These are phyloP conservation scores for Lantana camara DNA, from an alignment of 257 asterid genomes.

Conservation along the genomic window DNA sequence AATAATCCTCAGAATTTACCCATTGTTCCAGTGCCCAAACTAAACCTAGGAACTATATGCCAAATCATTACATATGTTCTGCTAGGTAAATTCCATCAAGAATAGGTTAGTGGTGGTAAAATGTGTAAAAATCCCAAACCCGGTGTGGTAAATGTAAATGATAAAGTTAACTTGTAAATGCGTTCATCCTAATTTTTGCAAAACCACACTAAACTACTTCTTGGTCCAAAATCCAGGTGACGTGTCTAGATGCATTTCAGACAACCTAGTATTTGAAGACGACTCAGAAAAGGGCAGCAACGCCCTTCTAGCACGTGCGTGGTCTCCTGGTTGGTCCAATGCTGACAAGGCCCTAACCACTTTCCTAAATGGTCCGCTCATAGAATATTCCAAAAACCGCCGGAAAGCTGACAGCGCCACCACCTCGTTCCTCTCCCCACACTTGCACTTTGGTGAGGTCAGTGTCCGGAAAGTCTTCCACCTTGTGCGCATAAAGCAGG, in stretches of 20 bases:
- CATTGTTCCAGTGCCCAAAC: no score
- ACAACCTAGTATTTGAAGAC: constrained; percentile 74
- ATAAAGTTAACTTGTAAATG: no score
- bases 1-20: no score
- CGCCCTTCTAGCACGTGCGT: constrained; percentile 90
- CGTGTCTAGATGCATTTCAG: constrained; percentile 60
- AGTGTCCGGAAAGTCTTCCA: constrained; percentile 89
- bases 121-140: no score
- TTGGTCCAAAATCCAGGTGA: constrained; percentile 47
- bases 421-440: constrained; percentile 93
- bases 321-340: constrained; percentile 98
- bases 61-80: no score
- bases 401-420: constrained; percentile 94
- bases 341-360: constrained; percentile 82
- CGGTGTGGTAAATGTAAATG: no score
- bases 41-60: no score
- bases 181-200: no score
- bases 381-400: constrained; percentile 85
- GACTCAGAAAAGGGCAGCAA: constrained; percentile 89
- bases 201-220: neutral
- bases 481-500: constrained; percentile 84
- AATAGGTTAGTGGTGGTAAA: no score
- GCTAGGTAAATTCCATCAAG: no score
- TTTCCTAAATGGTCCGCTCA: constrained; percentile 76
- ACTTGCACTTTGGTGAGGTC: constrained; percentile 86